Evolutionary conservation across 192 early-diverging fungal genomes (phyloP).

Genomic region (Coemansia sp.): DNA sequence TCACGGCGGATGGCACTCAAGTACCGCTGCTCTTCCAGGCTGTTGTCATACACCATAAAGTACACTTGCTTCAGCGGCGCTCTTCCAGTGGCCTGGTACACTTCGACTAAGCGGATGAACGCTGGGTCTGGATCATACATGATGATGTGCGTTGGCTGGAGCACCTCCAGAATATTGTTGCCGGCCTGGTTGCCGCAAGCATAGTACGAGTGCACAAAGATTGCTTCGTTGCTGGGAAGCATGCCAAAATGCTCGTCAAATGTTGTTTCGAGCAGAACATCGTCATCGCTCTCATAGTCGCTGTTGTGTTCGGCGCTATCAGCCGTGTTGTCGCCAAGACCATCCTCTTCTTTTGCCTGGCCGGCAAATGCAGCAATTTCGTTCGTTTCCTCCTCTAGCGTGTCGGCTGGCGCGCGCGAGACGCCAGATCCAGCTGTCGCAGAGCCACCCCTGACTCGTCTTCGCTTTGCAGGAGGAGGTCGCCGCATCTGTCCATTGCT

Average conservation of each 20-base stretch:
- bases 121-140: slow-evolving; percentile 89
- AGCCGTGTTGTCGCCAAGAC: not conserved
- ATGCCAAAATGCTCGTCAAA: slow-evolving; percentile 43
- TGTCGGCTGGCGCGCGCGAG: slow-evolving; percentile 36
- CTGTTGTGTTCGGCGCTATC: not conserved
- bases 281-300: slow-evolving; percentile 36
- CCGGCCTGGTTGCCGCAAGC: slow-evolving; percentile 31
- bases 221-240: slow-evolving; percentile 26
- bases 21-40: slow-evolving; percentile 92
- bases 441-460: slow-evolving; percentile 54
- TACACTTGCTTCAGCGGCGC: slow-evolving; percentile 73
- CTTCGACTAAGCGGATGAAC: slow-evolving; percentile 87
- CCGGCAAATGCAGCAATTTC: slow-evolving; percentile 25
- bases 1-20: slow-evolving; percentile 81
- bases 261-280: slow-evolving; percentile 38
- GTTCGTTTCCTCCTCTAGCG: slow-evolving; percentile 25
- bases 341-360: not conserved
- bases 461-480: slow-evolving; percentile 56
- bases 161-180: slow-evolving; percentile 60
- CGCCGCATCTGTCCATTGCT: slow-evolving; percentile 14
- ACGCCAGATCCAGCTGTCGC: slow-evolving; percentile 28
- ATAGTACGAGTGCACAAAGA: slow-evolving; percentile 59
- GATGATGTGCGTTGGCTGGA: slow-evolving; percentile 78
- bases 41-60: slow-evolving; percentile 93
- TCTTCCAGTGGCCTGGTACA: slow-evolving; percentile 57